A percentile compares a stretch with the other conserved stretches of the same genome.
These are phyloP conservation scores for Penicillium cataractarum DNA, from an alignment of 495 filamentous ascomycete genomes.

Conservation along the genomic window DNA sequence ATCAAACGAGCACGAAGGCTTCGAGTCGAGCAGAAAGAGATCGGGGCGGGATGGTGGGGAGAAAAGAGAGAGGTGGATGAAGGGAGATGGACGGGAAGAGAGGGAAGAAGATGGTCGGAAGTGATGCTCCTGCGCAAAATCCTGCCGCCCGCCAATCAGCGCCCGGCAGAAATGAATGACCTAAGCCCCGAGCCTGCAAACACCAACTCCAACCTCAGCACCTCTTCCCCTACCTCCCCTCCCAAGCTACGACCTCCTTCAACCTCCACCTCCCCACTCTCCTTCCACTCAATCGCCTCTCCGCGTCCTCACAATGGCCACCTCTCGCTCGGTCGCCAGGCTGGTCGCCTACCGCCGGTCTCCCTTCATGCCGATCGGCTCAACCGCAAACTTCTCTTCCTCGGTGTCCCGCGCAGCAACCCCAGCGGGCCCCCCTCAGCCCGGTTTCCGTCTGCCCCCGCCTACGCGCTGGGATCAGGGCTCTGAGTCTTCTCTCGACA, in stretches of 20 bases:
- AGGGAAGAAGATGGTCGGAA: conserved; percentile 30
- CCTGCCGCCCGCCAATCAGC: conserved; percentile 51
- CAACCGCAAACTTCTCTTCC: conserved; percentile 64
- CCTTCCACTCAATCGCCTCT: conserved; percentile 27
- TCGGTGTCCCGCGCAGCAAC: conserved; percentile 65
- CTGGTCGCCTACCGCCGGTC: conserved; percentile 55
- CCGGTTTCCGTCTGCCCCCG: conserved; percentile 72
- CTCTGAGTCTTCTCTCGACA: conserved; percentile 72
- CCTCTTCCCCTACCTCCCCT: conserved; percentile 23
- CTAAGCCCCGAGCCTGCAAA: conserved; percentile 46
- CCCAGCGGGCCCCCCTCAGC: conserved; percentile 73
- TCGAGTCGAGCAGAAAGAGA: conserved; percentile 8
- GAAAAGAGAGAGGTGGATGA: conserved; percentile 24
- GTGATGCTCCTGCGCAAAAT: conserved; percentile 44
- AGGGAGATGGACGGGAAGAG: conserved; percentile 23
- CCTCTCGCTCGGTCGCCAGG: conserved; percentile 54
- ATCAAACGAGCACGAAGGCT: conserved; percentile 33
- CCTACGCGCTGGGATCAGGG: conserved; percentile 72
- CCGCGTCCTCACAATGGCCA: conserved; percentile 50
- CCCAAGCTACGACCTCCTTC: conserved; percentile 1
- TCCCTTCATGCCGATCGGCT: conserved; percentile 44
- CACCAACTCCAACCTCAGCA: conserved; percentile 35
- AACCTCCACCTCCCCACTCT: conserved; percentile 24
- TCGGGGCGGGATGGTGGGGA: conserved; percentile 22
- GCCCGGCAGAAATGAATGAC: conserved; percentile 49